Evolutionary conservation across 495 filamentous ascomycete species (phyloP), one percentile per base, ranked within the genome.

Genomic region (Friedmanniomyces endolithicus): DNA sequence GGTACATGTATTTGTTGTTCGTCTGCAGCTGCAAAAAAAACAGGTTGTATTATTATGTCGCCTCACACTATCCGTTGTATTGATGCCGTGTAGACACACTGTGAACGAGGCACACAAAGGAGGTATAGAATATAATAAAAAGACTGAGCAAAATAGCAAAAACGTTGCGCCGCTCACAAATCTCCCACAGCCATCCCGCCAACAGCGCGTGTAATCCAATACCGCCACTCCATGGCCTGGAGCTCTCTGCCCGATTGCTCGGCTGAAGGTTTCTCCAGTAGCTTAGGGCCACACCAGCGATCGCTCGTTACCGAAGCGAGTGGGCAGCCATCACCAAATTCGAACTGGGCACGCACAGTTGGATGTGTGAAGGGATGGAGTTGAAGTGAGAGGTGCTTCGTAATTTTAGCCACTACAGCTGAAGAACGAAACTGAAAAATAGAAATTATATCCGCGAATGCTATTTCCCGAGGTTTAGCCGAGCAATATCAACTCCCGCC

Each of bases 191-290:
- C 34, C 44, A 37, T 52, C 48, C 56, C 59, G 46, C 59, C 50
- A 55, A 58, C 51, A 51, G 47, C 55, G 44, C 55, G 46, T 51
- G 59, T 58, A 58, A 27, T 62, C 56, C 51, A 58, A 29, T 41
- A 31, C 56, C 59, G 59, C 59, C 59, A 62, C 46, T 55, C 51
- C 55, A 58, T 58, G 59, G 59, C 31, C 59, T 62, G 41, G 50
- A 55, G 55, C 50, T 58, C 59, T 62, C 55, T 62, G 59, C 59
- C 59, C 59, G 59, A 62, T 62, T 58, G 55, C 59, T 62, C 59
- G 59, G 59, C 59, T 62, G 59, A 62, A 62, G 59, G 50, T 40
- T 62, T 46, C 56, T 37, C 31, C 41, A 62, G 59, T 35, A 58
- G 50, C 59, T 62, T 34, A 62, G 40, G 56, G 59, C 41, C 59